phyloP scores from a whole-genome alignment of 2,329 filamentous ascomycete genomes.

The Fonsecaea multimorphosa region DNA sequence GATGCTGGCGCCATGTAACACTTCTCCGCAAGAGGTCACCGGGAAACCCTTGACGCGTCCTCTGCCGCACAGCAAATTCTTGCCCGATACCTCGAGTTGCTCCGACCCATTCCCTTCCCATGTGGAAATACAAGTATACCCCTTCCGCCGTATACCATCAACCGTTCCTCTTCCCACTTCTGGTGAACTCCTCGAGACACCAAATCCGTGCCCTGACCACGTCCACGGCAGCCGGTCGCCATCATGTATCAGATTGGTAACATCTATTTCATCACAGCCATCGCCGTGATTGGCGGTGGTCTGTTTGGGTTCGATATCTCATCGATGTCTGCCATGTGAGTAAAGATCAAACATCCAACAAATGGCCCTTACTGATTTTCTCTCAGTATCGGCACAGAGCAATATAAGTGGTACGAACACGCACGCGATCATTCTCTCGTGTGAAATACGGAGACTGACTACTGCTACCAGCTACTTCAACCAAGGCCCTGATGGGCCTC shows the following conservation, averaged over 20 bases:
- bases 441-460: background rate
- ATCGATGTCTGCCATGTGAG: constrained; percentile 59
- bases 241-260: constrained; percentile 54
- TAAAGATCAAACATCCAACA: constrained; percentile 26
- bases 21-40: constrained; percentile 19
- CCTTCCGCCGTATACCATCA: background rate
- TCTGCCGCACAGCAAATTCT: background rate
- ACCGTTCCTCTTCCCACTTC: background rate
- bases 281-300: constrained; percentile 62
- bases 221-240: constrained; percentile 3
- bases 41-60: constrained; percentile 10
- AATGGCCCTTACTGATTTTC: constrained; percentile 61
- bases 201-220: background rate
- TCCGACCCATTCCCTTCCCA: background rate
- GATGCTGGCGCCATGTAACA: constrained; percentile 14
- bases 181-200: background rate
- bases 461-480: constrained; percentile 59
- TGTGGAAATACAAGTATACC: constrained; percentile 18
- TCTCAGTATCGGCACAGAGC: constrained; percentile 64
- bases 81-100: constrained; percentile 4
- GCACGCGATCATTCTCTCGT: constrained; percentile 45
- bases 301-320: constrained; percentile 66
- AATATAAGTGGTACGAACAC: constrained; percentile 74
- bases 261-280: constrained; percentile 64
- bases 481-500: constrained; percentile 55